Percentiles rank a stretch among this genome's conserved stretches.
Conservation (phyloP, 345 rosid genomes). For the Theobroma cacao region DNA sequence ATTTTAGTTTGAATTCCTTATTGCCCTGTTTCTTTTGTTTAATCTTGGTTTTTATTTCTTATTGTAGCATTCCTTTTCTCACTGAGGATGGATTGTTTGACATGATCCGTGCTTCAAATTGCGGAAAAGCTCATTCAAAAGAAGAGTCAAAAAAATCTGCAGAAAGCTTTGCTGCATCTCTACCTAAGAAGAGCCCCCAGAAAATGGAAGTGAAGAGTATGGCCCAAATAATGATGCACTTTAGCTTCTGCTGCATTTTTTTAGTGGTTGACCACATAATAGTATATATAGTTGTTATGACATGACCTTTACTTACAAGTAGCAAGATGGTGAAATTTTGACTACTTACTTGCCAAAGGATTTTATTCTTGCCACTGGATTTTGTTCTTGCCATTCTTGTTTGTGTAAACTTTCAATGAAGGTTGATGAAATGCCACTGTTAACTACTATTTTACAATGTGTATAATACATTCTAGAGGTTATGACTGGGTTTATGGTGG, state of each 20-base stretch:
- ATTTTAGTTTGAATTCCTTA: slow-evolving; percentile 13
- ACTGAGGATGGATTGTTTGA: slow-evolving; percentile 93
- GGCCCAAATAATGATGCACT: slow-evolving; percentile 3
- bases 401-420: not conserved
- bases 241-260: not conserved
- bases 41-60: slow-evolving; percentile 20
- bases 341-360: not conserved
- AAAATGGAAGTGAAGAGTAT: slow-evolving; percentile 60
- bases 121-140: slow-evolving; percentile 34
- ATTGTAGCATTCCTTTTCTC: slow-evolving; percentile 68
- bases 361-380: not conserved
- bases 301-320: not conserved
- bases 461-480: not conserved
- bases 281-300: not conserved
- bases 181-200: slow-evolving; percentile 52
- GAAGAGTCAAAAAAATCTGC: slow-evolving; percentile 40
- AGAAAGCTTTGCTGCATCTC: slow-evolving; percentile 37
- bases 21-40: slow-evolving; percentile 15
- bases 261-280: not conserved
- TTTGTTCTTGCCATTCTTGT: not conserved
- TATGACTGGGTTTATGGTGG: not conserved
- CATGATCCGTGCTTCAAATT: slow-evolving; percentile 68
- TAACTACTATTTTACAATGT: not conserved
- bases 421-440: not conserved
- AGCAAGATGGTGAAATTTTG: not conserved